Percentiles rank a stretch among this genome's conserved stretches.
Evolutionary conservation across 148 eudicot species (phyloP).

Genomic region (Rhododendron mucronatum): DNA sequence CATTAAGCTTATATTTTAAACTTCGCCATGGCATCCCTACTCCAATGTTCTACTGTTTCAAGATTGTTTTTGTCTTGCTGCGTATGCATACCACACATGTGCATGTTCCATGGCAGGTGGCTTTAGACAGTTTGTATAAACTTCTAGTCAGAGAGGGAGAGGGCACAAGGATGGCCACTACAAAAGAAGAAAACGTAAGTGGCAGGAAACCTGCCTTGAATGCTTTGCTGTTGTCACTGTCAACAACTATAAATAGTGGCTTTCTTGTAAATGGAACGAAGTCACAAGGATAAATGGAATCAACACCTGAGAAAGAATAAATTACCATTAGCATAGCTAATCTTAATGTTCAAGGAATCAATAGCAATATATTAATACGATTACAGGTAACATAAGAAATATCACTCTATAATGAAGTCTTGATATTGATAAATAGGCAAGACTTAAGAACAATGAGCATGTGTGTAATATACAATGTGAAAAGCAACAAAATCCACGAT

Average conservation of each 20-base stretch:
- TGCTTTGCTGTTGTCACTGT: conserved; percentile 70
- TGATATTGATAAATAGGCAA: not conserved
- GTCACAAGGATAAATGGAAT: conserved; percentile 78
- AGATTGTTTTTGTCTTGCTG: not conserved
- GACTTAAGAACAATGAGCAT: not conserved
- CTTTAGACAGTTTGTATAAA: not conserved
- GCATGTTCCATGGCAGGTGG: not conserved
- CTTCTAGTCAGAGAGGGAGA: not conserved
- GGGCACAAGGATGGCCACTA: not conserved
- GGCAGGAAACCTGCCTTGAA: conserved; percentile 64
- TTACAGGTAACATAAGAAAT: not conserved
- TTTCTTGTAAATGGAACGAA: conserved; percentile 77
- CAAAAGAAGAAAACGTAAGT: conserved; percentile 6
- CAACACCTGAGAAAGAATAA: conserved; percentile 44
- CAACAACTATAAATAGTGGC: conserved; percentile 76
- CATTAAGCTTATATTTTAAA: not conserved
- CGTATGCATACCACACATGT: not conserved
- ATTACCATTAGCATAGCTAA: not conserved
- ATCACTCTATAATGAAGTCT: not conserved
- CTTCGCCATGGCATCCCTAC: not conserved
- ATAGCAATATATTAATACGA: not conserved
- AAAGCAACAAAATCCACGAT: not conserved
- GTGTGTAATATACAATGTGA: not conserved
- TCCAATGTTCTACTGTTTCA: not conserved
- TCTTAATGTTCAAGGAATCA: conserved; percentile 1